A percentile compares a stretch with the other conserved stretches of the same genome.
Evolutionary conservation across 148 eudicot species (phyloP).

Genomic region (Rhododendron williamsianum): DNA sequence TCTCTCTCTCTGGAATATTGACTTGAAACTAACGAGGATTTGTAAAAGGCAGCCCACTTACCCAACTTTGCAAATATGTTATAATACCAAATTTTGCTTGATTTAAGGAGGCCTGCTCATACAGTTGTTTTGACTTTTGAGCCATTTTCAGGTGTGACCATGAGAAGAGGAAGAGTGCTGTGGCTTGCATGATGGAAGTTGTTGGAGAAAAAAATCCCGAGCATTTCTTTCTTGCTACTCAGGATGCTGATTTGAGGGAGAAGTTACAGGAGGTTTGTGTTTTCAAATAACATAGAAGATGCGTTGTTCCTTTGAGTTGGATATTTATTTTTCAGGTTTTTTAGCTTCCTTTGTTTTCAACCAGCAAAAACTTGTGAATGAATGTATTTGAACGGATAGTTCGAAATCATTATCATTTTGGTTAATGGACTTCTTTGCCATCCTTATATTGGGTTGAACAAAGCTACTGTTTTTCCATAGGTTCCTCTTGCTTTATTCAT

Average conservation of each 20-base stretch:
- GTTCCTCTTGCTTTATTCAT: background rate
- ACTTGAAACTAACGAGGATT: background rate
- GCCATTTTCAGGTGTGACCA: conserved; percentile 69
- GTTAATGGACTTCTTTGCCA: background rate
- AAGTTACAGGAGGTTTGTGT: conserved; percentile 54
- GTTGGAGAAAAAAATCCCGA: conserved; percentile 70
- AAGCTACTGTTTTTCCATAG: background rate
- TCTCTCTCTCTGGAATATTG: background rate
- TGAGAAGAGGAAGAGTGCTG: conserved; percentile 70
- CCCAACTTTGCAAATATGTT: background rate
- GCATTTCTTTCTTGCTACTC: conserved; percentile 90
- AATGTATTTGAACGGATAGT: background rate
- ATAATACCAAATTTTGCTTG: background rate
- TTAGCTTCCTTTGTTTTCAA: background rate
- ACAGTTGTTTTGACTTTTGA: background rate
- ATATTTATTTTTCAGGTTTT: background rate
- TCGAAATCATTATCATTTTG: background rate
- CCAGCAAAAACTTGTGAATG: no score
- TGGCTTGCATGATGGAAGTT: conserved; percentile 60
- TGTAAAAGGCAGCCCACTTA: background rate
- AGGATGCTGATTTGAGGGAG: conserved; percentile 64
- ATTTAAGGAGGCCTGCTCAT: background rate
- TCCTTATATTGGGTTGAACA: background rate
- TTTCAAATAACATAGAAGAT: background rate
- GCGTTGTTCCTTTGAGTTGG: background rate